Evolutionary conservation across 2,329 filamentous ascomycete species (phyloP).

Genomic region (Botrytis cinerea): DNA sequence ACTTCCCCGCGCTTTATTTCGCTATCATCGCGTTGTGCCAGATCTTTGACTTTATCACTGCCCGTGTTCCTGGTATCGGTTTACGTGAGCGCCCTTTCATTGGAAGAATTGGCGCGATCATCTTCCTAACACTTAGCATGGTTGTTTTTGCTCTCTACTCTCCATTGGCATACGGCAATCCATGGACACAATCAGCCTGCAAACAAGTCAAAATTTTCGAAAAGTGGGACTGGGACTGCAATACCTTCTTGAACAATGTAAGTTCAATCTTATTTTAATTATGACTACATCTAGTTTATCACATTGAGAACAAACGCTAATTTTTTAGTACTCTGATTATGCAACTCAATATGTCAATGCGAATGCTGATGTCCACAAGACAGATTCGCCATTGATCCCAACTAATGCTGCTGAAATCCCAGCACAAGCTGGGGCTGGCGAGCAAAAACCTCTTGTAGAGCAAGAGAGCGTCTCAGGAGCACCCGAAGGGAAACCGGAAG

Average conservation of each 20-base stretch:
- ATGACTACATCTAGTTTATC: background rate
- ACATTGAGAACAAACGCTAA: conserved; percentile 28
- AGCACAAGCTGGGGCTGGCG: conserved; percentile 30
- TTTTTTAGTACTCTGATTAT: conserved; percentile 43
- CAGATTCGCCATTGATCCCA: conserved; percentile 36
- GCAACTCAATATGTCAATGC: conserved; percentile 35
- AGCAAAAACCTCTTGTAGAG: conserved; percentile 38
- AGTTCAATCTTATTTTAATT: conserved; percentile 48
- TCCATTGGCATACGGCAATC: conserved; percentile 88
- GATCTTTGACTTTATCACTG: conserved; percentile 80
- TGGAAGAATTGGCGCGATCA: conserved; percentile 71
- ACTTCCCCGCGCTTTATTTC: conserved; percentile 96
- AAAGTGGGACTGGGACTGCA: conserved; percentile 98
- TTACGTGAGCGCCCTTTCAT: conserved; percentile 70
- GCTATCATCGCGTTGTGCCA: conserved; percentile 87
- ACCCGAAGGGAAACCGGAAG: conserved; percentile 36
- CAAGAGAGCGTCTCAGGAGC: conserved; percentile 38
- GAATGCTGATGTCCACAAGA: conserved; percentile 38
- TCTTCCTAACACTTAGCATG: conserved; percentile 73
- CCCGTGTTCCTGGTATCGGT: conserved; percentile 68
- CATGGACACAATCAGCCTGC: conserved; percentile 90
- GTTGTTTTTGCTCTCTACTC: conserved; percentile 82
- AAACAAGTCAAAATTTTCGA: conserved; percentile 81
- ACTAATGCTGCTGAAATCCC: conserved; percentile 36
- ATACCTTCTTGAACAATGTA: conserved; percentile 84